A percentile compares a stretch with the other conserved stretches of the same genome.
phyloP scores from a whole-genome alignment of 2,329 filamentous ascomycete species.

The Huntiella moniliformis region DNA sequence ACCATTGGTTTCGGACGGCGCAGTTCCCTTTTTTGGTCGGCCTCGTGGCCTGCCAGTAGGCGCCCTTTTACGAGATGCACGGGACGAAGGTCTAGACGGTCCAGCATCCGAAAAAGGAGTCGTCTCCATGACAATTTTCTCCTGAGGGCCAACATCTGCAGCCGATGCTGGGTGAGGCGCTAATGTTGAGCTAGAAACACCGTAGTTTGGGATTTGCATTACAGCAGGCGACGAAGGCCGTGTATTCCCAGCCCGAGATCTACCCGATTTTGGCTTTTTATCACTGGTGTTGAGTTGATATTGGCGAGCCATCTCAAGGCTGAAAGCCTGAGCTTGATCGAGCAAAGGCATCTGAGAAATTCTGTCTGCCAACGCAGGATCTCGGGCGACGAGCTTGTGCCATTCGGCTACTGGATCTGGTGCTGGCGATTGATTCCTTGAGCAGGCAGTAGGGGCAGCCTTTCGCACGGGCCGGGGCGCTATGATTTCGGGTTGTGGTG shows the following conservation, averaged over 20 bases:
- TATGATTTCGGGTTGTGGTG: constrained; percentile 7
- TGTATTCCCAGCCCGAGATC: neutral
- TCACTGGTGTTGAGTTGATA: neutral
- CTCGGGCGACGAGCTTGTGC: constrained; percentile 57
- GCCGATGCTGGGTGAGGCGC: neutral
- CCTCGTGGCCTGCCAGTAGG: constrained; percentile 38
- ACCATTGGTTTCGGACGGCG: constrained; percentile 26
- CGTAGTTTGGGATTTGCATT: too few species aligned
- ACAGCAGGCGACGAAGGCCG: neutral
- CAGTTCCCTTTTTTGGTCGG: constrained; percentile 34
- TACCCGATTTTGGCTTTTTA: too few species aligned
- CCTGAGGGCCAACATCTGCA: neutral
- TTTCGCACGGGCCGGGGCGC: constrained; percentile 12
- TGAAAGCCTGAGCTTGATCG: constrained; percentile 1
- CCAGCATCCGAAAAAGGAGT: constrained; percentile 14
- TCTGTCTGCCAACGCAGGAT: constrained; percentile 30
- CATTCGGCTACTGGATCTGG: constrained; percentile 49
- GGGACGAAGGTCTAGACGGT: constrained; percentile 39
- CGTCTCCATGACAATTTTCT: constrained; percentile 5
- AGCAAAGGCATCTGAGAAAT: constrained; percentile 1
- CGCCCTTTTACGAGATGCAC: constrained; percentile 31
- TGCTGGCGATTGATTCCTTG: constrained; percentile 19
- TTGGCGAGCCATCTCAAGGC: constrained; percentile 3
- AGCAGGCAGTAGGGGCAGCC: constrained; percentile 1
- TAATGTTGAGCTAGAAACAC: too few species aligned